phyloP scores from a whole-genome alignment of 129 eudicot genomes.

The Solidago caesia region DNA sequence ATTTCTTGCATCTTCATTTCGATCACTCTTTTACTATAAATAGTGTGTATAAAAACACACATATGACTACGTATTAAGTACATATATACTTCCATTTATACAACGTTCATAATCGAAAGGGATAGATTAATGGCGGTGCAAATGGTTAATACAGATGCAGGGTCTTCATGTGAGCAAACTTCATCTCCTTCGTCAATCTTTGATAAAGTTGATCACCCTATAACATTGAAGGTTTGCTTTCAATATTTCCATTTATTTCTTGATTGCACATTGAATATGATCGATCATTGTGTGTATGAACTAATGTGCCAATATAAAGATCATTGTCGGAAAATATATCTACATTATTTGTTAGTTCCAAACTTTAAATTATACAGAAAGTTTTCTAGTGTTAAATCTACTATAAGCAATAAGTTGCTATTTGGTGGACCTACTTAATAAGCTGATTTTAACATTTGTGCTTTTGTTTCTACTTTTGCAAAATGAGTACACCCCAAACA shows the following conservation, averaged over 20 bases:
- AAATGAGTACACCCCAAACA: too few relatives aligned
- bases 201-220: conserved; percentile 39
- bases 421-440: too few relatives aligned
- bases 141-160: conserved; percentile 44
- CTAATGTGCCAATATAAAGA: too few relatives aligned
- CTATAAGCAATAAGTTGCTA: too few relatives aligned
- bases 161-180: conserved; percentile 3
- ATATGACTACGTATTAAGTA: not conserved
- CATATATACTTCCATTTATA: not conserved
- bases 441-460: too few relatives aligned
- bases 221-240: conserved; percentile 44
- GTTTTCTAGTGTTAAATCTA: too few relatives aligned
- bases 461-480: too few relatives aligned
- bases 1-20: conserved; percentile 6
- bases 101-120: not conserved
- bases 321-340: not conserved
- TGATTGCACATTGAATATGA: not conserved
- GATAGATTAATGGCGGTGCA: conserved; percentile 6
- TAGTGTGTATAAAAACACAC: conserved; percentile 6
- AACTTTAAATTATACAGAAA: not conserved
- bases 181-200: conserved; percentile 33
- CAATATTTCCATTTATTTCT: not conserved
- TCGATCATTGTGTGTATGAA: not conserved
- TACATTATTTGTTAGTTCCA: too few relatives aligned
- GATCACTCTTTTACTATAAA: not conserved